phyloP scores from a whole-genome alignment of 176 grass and related monocot species.

The Pontederia crassipes region DNA sequence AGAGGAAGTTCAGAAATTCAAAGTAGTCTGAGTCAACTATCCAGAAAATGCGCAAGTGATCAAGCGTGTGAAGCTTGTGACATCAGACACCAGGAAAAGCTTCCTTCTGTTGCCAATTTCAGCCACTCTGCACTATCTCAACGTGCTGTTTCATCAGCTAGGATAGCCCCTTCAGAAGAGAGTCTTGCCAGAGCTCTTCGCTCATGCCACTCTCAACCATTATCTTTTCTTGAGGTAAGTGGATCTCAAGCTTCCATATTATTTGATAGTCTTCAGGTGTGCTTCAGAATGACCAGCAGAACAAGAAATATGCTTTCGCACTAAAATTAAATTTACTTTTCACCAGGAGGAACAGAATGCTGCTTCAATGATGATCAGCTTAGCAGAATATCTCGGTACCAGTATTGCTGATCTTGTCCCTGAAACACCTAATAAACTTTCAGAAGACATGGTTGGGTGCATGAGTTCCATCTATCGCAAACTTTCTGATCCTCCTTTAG shows the following conservation, averaged over 20 bases:
- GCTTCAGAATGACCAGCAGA: neutral
- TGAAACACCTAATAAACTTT: conserved; percentile 60
- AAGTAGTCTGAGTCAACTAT: neutral
- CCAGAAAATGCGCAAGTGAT: neutral
- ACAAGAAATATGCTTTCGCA: neutral
- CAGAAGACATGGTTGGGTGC: conserved; percentile 81
- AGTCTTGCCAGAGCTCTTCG: conserved; percentile 22
- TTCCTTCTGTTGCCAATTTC: neutral
- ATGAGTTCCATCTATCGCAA: conserved; percentile 69
- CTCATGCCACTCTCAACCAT: conserved; percentile 11
- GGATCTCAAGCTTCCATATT: neutral
- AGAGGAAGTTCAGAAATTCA: neutral
- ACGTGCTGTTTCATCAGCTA: conserved; percentile 1
- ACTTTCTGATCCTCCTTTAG: conserved; percentile 40
- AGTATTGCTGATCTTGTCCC: conserved; percentile 46
- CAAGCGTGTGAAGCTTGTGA: neutral
- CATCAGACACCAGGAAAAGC: neutral
- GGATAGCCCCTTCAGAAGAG: conserved; percentile 17
- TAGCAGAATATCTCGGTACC: conserved; percentile 69
- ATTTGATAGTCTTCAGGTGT: neutral
- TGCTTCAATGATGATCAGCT: conserved; percentile 46
- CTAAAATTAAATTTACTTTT: neutral
- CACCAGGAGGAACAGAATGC: conserved; percentile 40
- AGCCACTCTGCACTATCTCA: conserved; percentile 20
- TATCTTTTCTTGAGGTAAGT: conserved; percentile 16